Evolutionary conservation across 306 rosid species (phyloP), one percentile per base, ranked within the genome.

Genomic region (Glycyrrhiza uralensis): DNA sequence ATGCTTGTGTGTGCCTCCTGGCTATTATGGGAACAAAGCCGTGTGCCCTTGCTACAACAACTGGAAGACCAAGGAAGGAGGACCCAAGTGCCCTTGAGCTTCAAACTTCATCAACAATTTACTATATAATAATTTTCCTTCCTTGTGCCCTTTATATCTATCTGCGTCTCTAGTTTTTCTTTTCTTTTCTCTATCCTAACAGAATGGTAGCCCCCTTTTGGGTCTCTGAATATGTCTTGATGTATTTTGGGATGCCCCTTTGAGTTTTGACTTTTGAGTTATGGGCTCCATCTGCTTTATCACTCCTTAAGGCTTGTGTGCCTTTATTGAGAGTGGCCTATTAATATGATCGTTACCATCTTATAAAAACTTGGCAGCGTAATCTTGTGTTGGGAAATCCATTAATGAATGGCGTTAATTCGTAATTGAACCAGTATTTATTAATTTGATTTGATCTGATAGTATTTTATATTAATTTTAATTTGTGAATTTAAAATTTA

Each of bases 31-130:
- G 7, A 78, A 78, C 36, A 78, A 78, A 63, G 77, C 82, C 10
- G 77, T 78, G 42, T 78, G 82, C 61, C 82, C 82, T 78, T 78
- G 82, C 82, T 78, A 78, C 73, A 78, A 78, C 77, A 78, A 78
- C 24, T 78, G 82, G 82, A 78, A 78, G 77, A 78, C 82, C 67
- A 47, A 78, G 58, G 52, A 78, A 54, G 82, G 82, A 51, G 82
- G 82, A 61, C 82, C 82, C n/a, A 78, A 78, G 24, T 78, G 82
- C 77, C 82, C 82, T 78, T 78, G 6, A 69, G 39, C 76, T 60
- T 60, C 39, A 17, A n/a, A 7, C 54, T 2, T 35, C 42, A 22
- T 20, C 47, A 13, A 35, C 10, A 0, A 12, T 69, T 30, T 3
- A 18, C 6, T 18, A 36, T 22, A 1, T 36, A 39, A 26, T 12